Base-by-base conservation (phyloP, 2,329 filamentous ascomycete genomes). In the Aspergillus unguis region DNA sequence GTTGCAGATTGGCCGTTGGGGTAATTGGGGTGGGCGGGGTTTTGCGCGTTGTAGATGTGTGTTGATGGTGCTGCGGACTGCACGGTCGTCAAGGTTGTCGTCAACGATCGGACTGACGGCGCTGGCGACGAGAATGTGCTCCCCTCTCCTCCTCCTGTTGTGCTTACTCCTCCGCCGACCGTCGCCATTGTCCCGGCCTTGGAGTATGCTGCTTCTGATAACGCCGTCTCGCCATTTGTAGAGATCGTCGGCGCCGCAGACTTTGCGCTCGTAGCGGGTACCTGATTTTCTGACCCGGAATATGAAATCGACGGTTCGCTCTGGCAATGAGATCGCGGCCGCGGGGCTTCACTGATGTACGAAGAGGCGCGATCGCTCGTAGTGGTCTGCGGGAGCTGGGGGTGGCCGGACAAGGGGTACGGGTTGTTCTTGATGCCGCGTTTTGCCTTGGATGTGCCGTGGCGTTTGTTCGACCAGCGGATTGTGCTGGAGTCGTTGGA, bases 361-460 rank as follows among this genome's bases (percentile, higher is more conserved):
- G 76, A 74, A 55, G 77, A 69, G 53, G 74, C 73, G 47, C 71
- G 70, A 60, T 77, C 74, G 44, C 67, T 69, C 51, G 76, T 77
- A 63, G 75, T 76, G 55, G 65, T 61, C 58, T 53, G 61, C 52
- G 61, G 59, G 33, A 65, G 66, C 55, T 71, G 71, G 53, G 84
- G 66, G 41, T 80, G 81, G 53, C 88, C 88, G 2, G 90, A 95
- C 63, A 92, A 81, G 6, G 89, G 89, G 66, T 96, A 96, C n/a
- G 92, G 92, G 67, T 92, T 92, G 77, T 96, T 95, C 65, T 85
- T 84, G 46, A 78, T 75, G 17, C 74, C 69, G 44, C 77, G 79
- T 72, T 86, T 88, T 48, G 58, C 63, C 50, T 75, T 76, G 33
- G 60, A 54, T 44, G 57, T 44, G 36, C 56, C 44, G 50, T 65